phyloP scores from a whole-genome alignment of 2,329 filamentous ascomycete genomes.

The Penicillium sumatraense region DNA sequence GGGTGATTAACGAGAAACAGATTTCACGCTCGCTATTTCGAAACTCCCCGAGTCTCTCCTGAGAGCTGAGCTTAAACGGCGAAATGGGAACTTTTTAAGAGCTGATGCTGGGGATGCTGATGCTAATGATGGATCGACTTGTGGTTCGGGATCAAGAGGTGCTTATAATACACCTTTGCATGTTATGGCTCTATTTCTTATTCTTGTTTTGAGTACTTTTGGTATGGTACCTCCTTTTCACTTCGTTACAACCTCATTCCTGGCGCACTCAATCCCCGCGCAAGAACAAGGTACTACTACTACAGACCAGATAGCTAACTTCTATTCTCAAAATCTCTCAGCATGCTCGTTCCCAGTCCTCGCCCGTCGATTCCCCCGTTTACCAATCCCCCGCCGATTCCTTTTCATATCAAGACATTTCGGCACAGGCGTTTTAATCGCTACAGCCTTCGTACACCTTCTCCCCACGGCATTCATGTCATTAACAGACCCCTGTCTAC shows the following conservation, averaged over 20 bases:
- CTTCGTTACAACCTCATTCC: no score
- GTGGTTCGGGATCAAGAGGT: slow-evolving; percentile 41
- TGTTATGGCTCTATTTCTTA: slow-evolving; percentile 69
- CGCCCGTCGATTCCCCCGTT: slow-evolving; percentile 62
- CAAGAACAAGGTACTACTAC: no score
- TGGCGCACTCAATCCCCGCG: no score
- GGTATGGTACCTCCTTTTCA: slow-evolving; percentile 34
- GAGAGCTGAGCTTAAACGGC: slow-evolving; percentile 37
- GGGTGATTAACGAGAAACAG: no score
- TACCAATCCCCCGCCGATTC: slow-evolving; percentile 62
- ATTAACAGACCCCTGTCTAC: slow-evolving; percentile 68
- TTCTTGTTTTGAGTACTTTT: slow-evolving; percentile 58
- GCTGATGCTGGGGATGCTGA: slow-evolving; percentile 19
- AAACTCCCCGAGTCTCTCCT: slow-evolving; percentile 39
- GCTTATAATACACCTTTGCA: slow-evolving; percentile 69
- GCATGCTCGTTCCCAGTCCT: slow-evolving; percentile 67
- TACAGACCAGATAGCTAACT: slow-evolving; percentile 14
- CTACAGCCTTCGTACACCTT: slow-evolving; percentile 63
- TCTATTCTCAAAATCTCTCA: slow-evolving; percentile 25
- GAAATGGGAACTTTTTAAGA: slow-evolving; percentile 22
- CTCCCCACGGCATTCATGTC: slow-evolving; percentile 66
- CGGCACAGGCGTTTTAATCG: slow-evolving; percentile 61
- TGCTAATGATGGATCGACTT: slow-evolving; percentile 30
- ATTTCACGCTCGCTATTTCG: slow-evolving; percentile 29
- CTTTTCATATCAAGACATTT: slow-evolving; percentile 65